Evolutionary conservation across 2,329 filamentous ascomycete species (phyloP).

Genomic region (Trichophyton verrucosum): DNA sequence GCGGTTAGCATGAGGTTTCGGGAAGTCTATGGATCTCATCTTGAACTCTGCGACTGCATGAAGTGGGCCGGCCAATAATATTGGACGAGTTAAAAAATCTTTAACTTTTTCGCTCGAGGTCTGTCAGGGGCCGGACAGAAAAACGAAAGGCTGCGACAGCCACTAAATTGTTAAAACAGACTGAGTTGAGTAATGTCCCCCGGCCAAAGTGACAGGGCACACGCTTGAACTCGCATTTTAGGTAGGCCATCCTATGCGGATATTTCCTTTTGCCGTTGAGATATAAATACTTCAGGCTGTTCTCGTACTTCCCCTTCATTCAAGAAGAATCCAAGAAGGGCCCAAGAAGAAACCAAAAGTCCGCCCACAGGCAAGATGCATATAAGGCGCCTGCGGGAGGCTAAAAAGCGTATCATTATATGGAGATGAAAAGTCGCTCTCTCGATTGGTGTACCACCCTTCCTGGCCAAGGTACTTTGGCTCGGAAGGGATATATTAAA

Average conservation of each 20-base stretch:
- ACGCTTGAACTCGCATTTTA: neutral
- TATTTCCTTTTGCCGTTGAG: neutral
- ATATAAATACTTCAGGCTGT: neutral
- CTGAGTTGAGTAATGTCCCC: neutral
- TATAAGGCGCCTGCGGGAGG: conserved; percentile 1
- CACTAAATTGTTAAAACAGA: neutral
- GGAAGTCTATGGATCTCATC: neutral
- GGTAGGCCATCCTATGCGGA: neutral
- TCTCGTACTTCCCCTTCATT: neutral
- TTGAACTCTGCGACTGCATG: neutral
- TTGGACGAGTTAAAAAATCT: neutral
- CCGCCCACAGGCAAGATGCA: neutral
- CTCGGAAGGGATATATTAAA: neutral
- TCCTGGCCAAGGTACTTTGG: neutral
- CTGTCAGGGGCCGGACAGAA: neutral
- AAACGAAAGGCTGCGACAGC: neutral
- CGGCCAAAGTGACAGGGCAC: neutral
- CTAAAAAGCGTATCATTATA: neutral
- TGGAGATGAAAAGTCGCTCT: neutral
- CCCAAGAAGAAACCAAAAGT: neutral
- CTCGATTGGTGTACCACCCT: neutral
- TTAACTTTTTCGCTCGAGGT: neutral
- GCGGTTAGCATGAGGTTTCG: conserved; percentile 1
- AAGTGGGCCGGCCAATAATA: neutral
- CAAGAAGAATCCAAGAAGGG: neutral